Evolutionary conservation across 257 asterid species (phyloP), one percentile per base, ranked within the genome.

Genomic region (Penstemon davidsonii): DNA sequence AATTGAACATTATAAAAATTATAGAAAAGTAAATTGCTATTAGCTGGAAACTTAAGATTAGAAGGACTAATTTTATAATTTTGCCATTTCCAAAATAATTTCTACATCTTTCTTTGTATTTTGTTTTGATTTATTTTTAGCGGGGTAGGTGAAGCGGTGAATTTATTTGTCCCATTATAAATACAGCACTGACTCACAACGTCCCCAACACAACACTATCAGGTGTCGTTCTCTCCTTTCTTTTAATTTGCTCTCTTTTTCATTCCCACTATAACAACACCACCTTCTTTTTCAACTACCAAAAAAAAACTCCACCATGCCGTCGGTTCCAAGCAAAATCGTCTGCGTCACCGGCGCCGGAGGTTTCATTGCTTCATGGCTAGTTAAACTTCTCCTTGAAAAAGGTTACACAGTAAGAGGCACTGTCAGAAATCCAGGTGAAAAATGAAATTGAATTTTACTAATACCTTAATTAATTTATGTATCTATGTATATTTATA

Each of bases 281-380:
- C 57, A 3, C 8, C 3, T 66, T 41, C 49, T 25, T 11, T 25
- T 33, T 2, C 63, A 18, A n/a, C 59, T 36, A 44, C 68, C 54
- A n/a, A 54, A 10, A 25, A 25, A 25, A 25, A 25, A 6, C 45
- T 50, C 56, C 69, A 63, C 56, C 63, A 92, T 92, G 98, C 96
- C 89, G 66, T 70, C 87, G 3, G 81, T 65, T 54, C 71, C 87
- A 56, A 95, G 92, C 45, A 83, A 85, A 43, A 77, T 83, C 41
- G 97, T 90, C 38, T 93, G 99, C 71, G 96, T 93, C 73, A 93
- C 99, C 76, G 99, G 99, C 72, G 97, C 97, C 78, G 99, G 95
- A 5, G 99, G 99, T 2, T 93, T 72, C 94, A 87, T 93, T 50
- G 99, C 99, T 69, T 93, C 99, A 6, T 93, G 99, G 99, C 80